Base-by-base conservation (phyloP, 2,329 filamentous ascomycete genomes). In the Blastomyces parvus region DNA sequence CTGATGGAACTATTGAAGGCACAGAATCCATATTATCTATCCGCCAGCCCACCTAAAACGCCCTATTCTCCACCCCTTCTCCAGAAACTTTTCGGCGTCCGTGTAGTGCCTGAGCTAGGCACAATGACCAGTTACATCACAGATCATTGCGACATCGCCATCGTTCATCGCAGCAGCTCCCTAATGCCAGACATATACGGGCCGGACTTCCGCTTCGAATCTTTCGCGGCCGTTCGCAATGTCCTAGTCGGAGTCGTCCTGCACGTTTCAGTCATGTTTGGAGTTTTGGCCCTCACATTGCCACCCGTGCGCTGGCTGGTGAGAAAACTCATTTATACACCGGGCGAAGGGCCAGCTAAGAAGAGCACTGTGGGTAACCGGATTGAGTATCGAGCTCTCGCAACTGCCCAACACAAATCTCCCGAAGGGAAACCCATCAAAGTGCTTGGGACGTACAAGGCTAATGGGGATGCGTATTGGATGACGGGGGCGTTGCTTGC, bases 161-260 rank as follows among this genome's bases (percentile, higher is more conserved):
- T 85, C 63, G 82, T 86, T 33, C 81, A 86, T 68, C 81, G 85
- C 63, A 84, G 80, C 55, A 86, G 84, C 77, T 82, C 82, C 11
- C 72, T 87, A 33, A 81, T 83, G 64, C 80, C 80, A 13, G 77
- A 79, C n/a, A 76, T 81, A 48, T 87, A 87, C 69, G 84, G 84
- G 0, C 77, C 79, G 1, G 78, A 79, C 13, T 87, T 88, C 76
- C 76, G 78, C 63, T 84, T 86, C 71, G 79, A 77, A 59, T 81
- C 85, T 66, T 85, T 83, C 69, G 78, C 82, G 71, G 79, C 78
- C 30, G 81, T 82, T 4, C 78, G 78, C 27, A 83, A 79, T 62
- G 67, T 76, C 0, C 64, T 86, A 25, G 69, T 75, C 4, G 85
- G 80, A 2, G 66, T 81, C 2, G 64, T 79, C 1, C 69, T 84